Evolutionary conservation across 768 basidiomycete species (phyloP).

Genomic region (Russula virescens): DNA sequence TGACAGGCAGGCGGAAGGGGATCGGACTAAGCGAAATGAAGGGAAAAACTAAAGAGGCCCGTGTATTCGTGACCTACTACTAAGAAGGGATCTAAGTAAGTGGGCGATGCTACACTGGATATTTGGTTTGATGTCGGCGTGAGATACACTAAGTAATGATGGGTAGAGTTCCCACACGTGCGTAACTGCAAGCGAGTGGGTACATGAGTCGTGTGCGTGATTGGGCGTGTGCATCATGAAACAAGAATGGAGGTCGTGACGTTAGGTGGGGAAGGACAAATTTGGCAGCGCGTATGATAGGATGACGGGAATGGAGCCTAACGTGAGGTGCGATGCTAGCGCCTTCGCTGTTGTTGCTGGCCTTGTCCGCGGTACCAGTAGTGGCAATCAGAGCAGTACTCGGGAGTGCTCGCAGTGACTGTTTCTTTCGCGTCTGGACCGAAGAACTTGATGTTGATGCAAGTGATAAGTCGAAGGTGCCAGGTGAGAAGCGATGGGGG

Average conservation of each 20-base stretch:
- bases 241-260: conserved; percentile 1
- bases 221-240: neutral
- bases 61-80: conserved; percentile 19
- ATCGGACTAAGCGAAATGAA: conserved; percentile 1
- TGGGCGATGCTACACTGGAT: conserved; percentile 22
- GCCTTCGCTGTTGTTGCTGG: conserved; percentile 22
- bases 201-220: neutral
- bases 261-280: no score
- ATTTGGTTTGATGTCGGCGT: conserved; percentile 14
- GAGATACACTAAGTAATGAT: conserved; percentile 18
- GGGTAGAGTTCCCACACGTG: conserved; percentile 1
- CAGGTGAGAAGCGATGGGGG: neutral
- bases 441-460: conserved; percentile 45
- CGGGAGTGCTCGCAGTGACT: conserved; percentile 44
- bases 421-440: conserved; percentile 67
- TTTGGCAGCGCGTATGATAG: no score
- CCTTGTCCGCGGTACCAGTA: conserved; percentile 28
- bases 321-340: conserved; percentile 5
- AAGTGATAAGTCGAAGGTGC: no score
- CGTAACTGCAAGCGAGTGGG: neutral
- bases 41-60: conserved; percentile 7
- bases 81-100: conserved; percentile 19
- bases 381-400: conserved; percentile 34
- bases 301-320: neutral
- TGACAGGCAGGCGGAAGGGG: neutral